Percentiles rank a stretch among this genome's conserved stretches.
Conservation (phyloP, 108 stramenopile genomes). For the Cafeteria roenbergensis region DNA sequence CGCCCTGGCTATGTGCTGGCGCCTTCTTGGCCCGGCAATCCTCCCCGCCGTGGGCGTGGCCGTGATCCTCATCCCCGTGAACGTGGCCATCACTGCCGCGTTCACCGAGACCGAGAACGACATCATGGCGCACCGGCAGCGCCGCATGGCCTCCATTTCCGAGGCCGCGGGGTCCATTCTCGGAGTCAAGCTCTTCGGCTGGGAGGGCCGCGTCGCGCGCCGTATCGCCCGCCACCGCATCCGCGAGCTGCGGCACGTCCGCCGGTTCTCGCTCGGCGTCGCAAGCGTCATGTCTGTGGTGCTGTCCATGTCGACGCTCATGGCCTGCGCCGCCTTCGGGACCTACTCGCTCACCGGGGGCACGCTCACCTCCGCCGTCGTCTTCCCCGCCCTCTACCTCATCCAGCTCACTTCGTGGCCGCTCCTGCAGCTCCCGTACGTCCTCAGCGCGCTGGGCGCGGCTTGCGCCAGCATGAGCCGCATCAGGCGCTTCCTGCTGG, state of each 20-base stretch:
- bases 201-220: background rate
- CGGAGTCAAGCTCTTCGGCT: background rate
- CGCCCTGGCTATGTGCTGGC: background rate
- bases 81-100: background rate
- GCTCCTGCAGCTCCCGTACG: too few relatives aligned
- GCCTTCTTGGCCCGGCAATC: background rate
- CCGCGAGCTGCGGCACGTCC: background rate
- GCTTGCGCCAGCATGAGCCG: too few relatives aligned
- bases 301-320: background rate
- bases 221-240: background rate
- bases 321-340: background rate
- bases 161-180: background rate
- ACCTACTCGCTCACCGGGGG: background rate
- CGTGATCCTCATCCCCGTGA: background rate
- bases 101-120: background rate
- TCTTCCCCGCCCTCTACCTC: background rate
- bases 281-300: background rate
- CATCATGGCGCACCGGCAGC: background rate
- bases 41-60: background rate
- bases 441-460: too few relatives aligned
- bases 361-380: background rate
- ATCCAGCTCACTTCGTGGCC: background rate
- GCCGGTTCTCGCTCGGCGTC: background rate
- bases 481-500: too few relatives aligned
- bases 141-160: background rate